Evolutionary conservation across 192 early-diverging fungal species (phyloP).

Genomic region (Gonapodya prolifera): DNA sequence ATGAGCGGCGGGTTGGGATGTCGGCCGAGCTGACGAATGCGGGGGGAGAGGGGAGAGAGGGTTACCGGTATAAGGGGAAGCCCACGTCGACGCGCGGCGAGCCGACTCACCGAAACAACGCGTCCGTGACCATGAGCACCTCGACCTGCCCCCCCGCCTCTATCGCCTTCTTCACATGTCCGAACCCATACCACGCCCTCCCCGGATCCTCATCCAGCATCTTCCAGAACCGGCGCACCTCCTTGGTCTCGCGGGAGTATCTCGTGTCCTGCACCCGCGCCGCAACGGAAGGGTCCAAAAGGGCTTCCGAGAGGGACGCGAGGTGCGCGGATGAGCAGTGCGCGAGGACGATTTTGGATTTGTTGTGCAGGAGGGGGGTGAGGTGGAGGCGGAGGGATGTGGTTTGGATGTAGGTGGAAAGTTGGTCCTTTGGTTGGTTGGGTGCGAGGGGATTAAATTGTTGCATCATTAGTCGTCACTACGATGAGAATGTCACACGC

Average conservation of each 20-base stretch:
- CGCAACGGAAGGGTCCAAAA: conserved; percentile 72
- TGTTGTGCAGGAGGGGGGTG: conserved; percentile 70
- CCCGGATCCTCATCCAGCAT: conserved; percentile 83
- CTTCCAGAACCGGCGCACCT: conserved; percentile 74
- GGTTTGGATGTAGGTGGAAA: conserved; percentile 75
- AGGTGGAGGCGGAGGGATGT: conserved; percentile 68
- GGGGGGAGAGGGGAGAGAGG: too few relatives aligned
- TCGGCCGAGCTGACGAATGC: too few relatives aligned
- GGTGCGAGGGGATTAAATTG: too few relatives aligned
- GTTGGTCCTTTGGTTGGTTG: too few relatives aligned
- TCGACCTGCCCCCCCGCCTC: conserved; percentile 81
- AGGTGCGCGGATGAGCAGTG: conserved; percentile 95
- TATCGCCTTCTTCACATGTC: conserved; percentile 68
- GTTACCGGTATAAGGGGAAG: too few relatives aligned
- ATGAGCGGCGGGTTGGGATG: conserved; percentile 66
- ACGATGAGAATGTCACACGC: background rate
- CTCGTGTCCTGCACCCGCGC: conserved; percentile 80
- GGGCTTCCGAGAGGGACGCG: conserved; percentile 85
- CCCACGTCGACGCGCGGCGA: too few relatives aligned
- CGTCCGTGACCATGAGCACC: conserved; percentile 82
- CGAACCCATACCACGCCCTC: conserved; percentile 83
- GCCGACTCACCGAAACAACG: conserved; percentile 82
- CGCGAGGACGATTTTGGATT: conserved; percentile 73
- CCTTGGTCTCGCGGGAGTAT: conserved; percentile 67
- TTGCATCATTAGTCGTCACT: too few relatives aligned